Evolutionary conservation across 1,139 yeast genomes (phyloP).

Genomic region (Geotrichum australiense): DNA sequence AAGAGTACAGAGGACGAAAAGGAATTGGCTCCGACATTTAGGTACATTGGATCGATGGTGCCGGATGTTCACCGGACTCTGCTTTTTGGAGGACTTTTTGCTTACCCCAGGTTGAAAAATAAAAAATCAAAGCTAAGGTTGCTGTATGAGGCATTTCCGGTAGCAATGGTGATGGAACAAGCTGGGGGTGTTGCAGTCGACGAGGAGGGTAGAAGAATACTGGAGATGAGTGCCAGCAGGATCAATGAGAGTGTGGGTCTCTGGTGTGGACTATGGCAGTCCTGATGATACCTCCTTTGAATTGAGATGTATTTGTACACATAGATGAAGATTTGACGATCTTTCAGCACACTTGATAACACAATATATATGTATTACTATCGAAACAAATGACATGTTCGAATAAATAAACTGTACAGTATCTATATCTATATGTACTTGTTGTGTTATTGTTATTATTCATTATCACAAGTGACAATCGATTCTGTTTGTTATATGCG

Average conservation of each 20-base stretch:
- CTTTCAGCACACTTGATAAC: too few species aligned
- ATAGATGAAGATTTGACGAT: too few species aligned
- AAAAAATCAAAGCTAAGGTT: constrained; percentile 86
- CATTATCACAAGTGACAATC: too few species aligned
- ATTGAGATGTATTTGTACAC: too few species aligned
- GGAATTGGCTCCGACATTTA: constrained; percentile 77
- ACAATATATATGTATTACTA: too few species aligned
- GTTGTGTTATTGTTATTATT: too few species aligned
- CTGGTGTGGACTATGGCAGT: constrained; percentile 92
- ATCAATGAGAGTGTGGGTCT: constrained; percentile 90
- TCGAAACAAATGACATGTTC: too few species aligned
- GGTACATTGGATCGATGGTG: constrained; percentile 97
- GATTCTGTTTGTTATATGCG: too few species aligned
- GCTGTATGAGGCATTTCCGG: constrained; percentile 95
- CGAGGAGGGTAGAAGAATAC: constrained; percentile 81
- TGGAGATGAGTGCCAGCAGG: constrained; percentile 78
- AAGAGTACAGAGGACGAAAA: constrained; percentile 61
- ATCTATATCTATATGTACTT: too few species aligned
- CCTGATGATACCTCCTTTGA: too few species aligned
- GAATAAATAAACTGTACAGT: too few species aligned
- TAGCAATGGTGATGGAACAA: constrained; percentile 92
- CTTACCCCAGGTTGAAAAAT: constrained; percentile 88
- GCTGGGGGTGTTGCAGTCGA: constrained; percentile 93
- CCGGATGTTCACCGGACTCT: constrained; percentile 97
- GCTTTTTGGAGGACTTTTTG: constrained; percentile 88